Evolutionary conservation across 345 rosid genomes (phyloP).

Genomic region (Cardamine occulta): DNA sequence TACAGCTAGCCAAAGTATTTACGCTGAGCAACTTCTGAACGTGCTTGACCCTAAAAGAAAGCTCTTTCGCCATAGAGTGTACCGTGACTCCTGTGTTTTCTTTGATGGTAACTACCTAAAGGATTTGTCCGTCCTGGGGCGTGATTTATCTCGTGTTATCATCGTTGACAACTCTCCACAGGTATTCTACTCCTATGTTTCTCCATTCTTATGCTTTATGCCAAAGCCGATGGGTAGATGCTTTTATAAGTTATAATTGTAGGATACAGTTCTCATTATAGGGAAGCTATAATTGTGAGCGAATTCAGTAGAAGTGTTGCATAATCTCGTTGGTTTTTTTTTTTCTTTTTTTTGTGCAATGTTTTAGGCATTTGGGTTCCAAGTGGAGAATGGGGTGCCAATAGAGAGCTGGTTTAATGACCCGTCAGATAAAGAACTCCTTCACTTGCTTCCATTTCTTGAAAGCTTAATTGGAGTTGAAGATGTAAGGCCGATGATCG

Average conservation of each 20-base stretch:
- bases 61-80: slow-evolving; percentile 89
- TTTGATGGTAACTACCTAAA: slow-evolving; percentile 95
- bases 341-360: not conserved
- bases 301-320: slow-evolving; percentile 15
- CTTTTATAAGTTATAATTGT: not conserved
- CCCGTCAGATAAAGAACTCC: slow-evolving; percentile 79
- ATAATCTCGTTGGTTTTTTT: not conserved
- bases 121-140: slow-evolving; percentile 93
- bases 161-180: slow-evolving; percentile 98
- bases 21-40: slow-evolving; percentile 94
- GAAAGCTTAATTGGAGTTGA: slow-evolving; percentile 90
- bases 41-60: slow-evolving; percentile 99
- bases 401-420: slow-evolving; percentile 99
- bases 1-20: slow-evolving; percentile 98
- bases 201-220: not conserved
- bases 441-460: slow-evolving; percentile 75
- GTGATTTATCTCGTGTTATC: slow-evolving; percentile 83
- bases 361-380: slow-evolving; percentile 92
- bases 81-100: slow-evolving; percentile 92
- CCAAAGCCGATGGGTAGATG: not conserved
- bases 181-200: slow-evolving; percentile 51
- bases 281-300: not conserved
- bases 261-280: not conserved
- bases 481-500: slow-evolving; percentile 88
- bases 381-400: slow-evolving; percentile 97